These are phyloP conservation scores for Crithidia bombi DNA, from an alignment of 208 protist species.

Conservation along the genomic window DNA sequence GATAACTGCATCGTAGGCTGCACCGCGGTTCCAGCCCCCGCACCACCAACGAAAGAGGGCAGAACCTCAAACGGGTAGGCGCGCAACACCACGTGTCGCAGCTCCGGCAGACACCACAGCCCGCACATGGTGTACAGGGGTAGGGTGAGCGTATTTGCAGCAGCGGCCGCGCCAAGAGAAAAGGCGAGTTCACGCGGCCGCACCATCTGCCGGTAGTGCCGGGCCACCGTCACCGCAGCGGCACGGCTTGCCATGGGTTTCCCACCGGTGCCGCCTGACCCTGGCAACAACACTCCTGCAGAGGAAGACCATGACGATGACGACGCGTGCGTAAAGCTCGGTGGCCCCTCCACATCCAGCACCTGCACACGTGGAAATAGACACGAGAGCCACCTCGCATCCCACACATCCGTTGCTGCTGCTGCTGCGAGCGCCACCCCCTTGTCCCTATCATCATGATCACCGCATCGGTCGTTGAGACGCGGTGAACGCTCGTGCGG, in stretches of 20 bases:
- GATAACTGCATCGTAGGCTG: neutral
- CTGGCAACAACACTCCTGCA: neutral
- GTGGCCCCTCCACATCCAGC: conserved; percentile 14
- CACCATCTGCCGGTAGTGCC: conserved; percentile 3
- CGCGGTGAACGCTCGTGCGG: too few species aligned
- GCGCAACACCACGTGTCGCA: conserved; percentile 9
- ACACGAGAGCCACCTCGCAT: conserved; percentile 7
- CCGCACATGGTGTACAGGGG: neutral
- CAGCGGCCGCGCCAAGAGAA: neutral
- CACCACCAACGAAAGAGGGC: neutral
- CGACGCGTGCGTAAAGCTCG: conserved; percentile 7
- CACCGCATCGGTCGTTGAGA: too few species aligned
- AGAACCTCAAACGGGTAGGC: conserved; percentile 12
- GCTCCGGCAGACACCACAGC: conserved; percentile 3
- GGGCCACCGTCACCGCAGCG: neutral
- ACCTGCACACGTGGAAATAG: conserved; percentile 15
- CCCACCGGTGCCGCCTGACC: neutral
- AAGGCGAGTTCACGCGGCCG: conserved; percentile 4
- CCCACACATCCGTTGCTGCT: neutral
- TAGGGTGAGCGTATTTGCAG: conserved; percentile 5
- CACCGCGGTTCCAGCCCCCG: too few species aligned
- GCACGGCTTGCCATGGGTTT: neutral
- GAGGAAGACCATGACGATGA: too few species aligned
- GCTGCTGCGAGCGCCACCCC: neutral
- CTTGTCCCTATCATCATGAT: too few species aligned